phyloP scores from a whole-genome alignment of 2,329 filamentous ascomycete genomes.

The Pestalotiopsis sp. region DNA sequence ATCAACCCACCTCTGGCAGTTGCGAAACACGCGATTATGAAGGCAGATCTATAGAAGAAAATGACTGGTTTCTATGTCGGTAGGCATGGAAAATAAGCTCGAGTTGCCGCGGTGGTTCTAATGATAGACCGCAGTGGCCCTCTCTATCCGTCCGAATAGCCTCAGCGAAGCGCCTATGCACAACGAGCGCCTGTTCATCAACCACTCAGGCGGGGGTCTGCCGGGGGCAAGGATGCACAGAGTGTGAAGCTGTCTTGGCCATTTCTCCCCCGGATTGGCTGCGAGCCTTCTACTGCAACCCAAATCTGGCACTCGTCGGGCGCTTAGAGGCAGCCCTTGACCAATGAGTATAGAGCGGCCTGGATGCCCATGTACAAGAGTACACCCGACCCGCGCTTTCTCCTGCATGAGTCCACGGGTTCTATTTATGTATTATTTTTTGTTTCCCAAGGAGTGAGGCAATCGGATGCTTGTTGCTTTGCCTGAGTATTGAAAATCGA shows the following conservation, averaged over 20 bases:
- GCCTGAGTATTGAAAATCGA: neutral
- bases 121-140: slow-evolving; percentile 9
- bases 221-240: slow-evolving; percentile 17
- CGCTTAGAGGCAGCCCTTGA: slow-evolving; percentile 1
- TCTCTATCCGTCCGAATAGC: neutral
- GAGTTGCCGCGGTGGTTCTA: slow-evolving; percentile 5
- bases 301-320: slow-evolving; percentile 4
- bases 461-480: neutral
- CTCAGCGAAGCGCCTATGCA: slow-evolving; percentile 18
- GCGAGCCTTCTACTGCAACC: neutral
- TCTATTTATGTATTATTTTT: neutral
- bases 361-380: neutral
- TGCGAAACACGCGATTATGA: slow-evolving; percentile 24
- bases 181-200: neutral
- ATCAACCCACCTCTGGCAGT: slow-evolving; percentile 14
- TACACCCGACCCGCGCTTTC: neutral
- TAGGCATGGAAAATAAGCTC: neutral
- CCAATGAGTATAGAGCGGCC: slow-evolving; percentile 8
- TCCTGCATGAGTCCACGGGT: neutral
- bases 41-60: slow-evolving; percentile 19
- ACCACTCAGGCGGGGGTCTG: slow-evolving; percentile 10
- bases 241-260: neutral
- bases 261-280: slow-evolving; percentile 13
- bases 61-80: slow-evolving; percentile 18
- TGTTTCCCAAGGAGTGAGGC: neutral